Percentiles rank a stretch among this genome's conserved stretches.
Evolutionary conservation across 306 rosid species (phyloP).

Genomic region (Castanospermum australe): DNA sequence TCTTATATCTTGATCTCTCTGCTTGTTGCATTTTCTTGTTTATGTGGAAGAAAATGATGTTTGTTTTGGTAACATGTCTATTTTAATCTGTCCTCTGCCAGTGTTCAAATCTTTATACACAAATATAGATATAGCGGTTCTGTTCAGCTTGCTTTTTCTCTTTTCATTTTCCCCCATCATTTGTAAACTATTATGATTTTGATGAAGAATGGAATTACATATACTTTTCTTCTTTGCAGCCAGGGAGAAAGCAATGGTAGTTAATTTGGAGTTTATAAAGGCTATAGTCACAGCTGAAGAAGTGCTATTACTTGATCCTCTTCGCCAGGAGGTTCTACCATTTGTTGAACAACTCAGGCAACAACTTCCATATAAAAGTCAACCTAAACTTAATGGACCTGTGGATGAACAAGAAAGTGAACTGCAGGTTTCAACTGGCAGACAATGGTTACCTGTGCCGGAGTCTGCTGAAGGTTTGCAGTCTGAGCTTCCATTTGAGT

Average conservation of each 20-base stretch:
- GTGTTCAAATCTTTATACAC: neutral
- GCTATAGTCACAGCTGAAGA: slow-evolving; percentile 93
- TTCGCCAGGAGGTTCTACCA: slow-evolving; percentile 81
- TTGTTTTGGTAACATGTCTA: neutral
- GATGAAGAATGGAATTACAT: neutral
- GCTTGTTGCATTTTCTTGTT: neutral
- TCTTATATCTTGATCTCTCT: neutral
- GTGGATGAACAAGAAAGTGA: slow-evolving; percentile 59
- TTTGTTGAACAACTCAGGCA: slow-evolving; percentile 89
- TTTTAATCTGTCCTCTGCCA: neutral
- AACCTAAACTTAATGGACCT: slow-evolving; percentile 40
- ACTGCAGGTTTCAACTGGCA: slow-evolving; percentile 42
- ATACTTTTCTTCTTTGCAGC: slow-evolving; percentile 24
- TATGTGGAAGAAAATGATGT: neutral
- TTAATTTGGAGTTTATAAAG: slow-evolving; percentile 82
- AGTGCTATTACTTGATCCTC: slow-evolving; percentile 85
- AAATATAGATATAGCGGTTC: neutral
- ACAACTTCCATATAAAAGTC: slow-evolving; percentile 62
- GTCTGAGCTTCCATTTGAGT: slow-evolving; percentile 88
- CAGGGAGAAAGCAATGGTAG: slow-evolving; percentile 99
- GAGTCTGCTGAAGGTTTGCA: slow-evolving; percentile 70
- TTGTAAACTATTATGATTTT: neutral
- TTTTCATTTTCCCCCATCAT: neutral
- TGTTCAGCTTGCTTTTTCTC: neutral
- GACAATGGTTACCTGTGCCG: slow-evolving; percentile 46